Evolutionary conservation across 129 eudicot genomes (phyloP).

Genomic region (Pseudognaphalium luteoalbum): DNA sequence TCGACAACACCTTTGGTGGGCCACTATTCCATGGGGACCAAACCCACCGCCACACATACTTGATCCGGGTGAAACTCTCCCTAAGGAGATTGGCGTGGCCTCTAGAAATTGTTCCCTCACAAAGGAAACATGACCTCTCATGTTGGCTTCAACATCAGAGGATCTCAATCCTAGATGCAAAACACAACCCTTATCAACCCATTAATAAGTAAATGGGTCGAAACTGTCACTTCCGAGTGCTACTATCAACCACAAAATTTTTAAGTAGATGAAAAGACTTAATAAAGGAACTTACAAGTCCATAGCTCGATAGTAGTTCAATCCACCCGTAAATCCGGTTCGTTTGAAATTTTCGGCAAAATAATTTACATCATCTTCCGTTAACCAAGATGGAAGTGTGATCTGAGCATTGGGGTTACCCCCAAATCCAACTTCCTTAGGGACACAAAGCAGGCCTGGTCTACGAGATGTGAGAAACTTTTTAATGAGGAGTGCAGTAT

Average conservation of each 20-base stretch:
- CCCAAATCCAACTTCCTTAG: conserved; percentile 64
- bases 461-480: conserved; percentile 58
- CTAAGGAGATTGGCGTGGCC: too few relatives aligned
- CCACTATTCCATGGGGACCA: too few relatives aligned
- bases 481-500: conserved; percentile 54
- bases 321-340: conserved; percentile 86
- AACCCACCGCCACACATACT: too few relatives aligned
- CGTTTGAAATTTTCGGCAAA: conserved; percentile 58
- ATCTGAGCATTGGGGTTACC: conserved; percentile 51
- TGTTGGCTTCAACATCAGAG: too few relatives aligned
- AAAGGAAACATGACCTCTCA: too few relatives aligned
- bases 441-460: conserved; percentile 56
- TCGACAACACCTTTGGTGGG: too few relatives aligned
- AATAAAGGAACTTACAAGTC: conserved; percentile 59
- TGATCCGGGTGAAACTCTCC: too few relatives aligned
- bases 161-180: background rate
- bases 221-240: background rate
- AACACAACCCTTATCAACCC: background rate
- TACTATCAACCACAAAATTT: background rate
- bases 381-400: conserved; percentile 71
- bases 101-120: too few relatives aligned
- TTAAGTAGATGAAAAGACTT: background rate
- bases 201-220: too few relatives aligned
- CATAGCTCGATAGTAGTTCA: conserved; percentile 77
- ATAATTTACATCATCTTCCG: conserved; percentile 71